Percentiles rank a stretch among this genome's conserved stretches.
Evolutionary conservation across 306 rosid genomes (phyloP).

Genomic region (Datisca glomerata): DNA sequence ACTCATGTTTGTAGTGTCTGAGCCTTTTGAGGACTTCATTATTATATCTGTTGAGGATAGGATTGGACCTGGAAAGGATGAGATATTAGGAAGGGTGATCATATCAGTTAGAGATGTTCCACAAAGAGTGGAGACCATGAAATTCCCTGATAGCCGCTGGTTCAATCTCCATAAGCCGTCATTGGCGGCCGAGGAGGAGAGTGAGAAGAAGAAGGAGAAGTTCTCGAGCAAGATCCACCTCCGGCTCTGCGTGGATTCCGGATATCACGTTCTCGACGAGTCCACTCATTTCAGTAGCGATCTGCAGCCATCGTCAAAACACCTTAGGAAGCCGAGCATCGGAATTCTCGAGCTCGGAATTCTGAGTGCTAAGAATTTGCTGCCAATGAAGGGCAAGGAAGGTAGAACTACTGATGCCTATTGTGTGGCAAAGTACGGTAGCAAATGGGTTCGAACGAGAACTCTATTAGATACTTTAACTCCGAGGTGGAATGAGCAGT

Average conservation of each 20-base stretch:
- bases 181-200: conserved; percentile 27
- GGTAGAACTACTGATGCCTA: conserved; percentile 74
- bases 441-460: conserved; percentile 87
- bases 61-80: conserved; percentile 42
- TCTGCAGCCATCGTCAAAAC: conserved; percentile 76
- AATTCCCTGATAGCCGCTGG: conserved; percentile 70
- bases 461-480: conserved; percentile 60
- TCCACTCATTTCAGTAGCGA: conserved; percentile 89
- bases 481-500: conserved; percentile 97
- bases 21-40: conserved; percentile 71
- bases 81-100: conserved; percentile 50
- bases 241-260: conserved; percentile 44
- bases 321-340: conserved; percentile 44
- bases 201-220: conserved; percentile 64
- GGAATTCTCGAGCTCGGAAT: conserved; percentile 91
- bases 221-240: conserved; percentile 91
- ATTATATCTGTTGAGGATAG: conserved; percentile 53
- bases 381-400: conserved; percentile 70
- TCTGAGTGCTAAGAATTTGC: conserved; percentile 63
- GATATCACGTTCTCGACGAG: conserved; percentile 95
- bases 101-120: conserved; percentile 40
- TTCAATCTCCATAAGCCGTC: conserved; percentile 49
- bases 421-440: conserved; percentile 92
- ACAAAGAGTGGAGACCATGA: conserved; percentile 32
- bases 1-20: conserved; percentile 81